Percentiles rank a stretch among this genome's conserved stretches.
These are phyloP conservation scores for Solanum hybrid DNA, from an alignment of 305 asterid species.

Conservation along the genomic window DNA sequence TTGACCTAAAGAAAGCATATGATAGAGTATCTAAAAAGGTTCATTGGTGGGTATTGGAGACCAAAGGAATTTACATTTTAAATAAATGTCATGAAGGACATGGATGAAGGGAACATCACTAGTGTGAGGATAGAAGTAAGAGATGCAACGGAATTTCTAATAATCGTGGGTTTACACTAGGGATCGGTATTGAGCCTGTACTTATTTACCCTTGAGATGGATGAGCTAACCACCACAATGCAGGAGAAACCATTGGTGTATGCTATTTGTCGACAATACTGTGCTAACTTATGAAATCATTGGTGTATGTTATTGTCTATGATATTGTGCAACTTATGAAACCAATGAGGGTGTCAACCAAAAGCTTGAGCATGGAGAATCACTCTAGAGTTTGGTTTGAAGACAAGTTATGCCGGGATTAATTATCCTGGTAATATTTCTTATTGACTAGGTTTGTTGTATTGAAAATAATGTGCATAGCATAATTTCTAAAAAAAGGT, in stretches of 20 bases:
- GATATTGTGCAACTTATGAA: not conserved
- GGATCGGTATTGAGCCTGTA: not conserved
- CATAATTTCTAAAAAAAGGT: not conserved
- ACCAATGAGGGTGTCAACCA: not conserved
- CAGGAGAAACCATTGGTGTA: not conserved
- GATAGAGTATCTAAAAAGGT: not conserved
- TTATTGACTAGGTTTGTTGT: not conserved
- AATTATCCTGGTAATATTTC: not conserved
- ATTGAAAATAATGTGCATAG: not conserved
- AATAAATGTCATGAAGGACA: not conserved
- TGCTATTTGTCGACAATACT: not conserved
- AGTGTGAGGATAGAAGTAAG: not conserved
- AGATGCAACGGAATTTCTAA: not conserved
- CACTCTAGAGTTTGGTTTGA: not conserved
- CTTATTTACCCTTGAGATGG: not conserved
- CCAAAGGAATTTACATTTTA: not conserved
- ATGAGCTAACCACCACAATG: not conserved
- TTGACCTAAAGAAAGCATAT: not conserved
- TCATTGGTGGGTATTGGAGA: not conserved
- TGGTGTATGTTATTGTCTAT: not conserved
- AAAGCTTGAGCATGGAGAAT: not conserved
- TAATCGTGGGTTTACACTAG: not conserved
- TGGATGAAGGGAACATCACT: not conserved
- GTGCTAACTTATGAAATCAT: not conserved
- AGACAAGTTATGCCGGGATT: not conserved